These are phyloP conservation scores for Colletotrichum sansevieriae DNA, from an alignment of 2,329 filamentous ascomycete genomes.

Conservation along the genomic window DNA sequence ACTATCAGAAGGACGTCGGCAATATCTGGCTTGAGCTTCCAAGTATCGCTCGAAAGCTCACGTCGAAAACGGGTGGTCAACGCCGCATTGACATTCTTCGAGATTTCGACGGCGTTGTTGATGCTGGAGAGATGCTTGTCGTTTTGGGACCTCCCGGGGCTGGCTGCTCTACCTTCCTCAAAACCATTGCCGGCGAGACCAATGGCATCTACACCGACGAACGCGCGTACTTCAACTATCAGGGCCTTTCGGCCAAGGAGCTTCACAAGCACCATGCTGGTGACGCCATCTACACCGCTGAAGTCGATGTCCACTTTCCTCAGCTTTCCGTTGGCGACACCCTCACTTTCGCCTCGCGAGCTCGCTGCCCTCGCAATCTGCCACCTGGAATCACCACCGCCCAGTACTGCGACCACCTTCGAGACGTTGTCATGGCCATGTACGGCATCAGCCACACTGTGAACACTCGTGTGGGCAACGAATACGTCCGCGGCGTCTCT, in stretches of 20 bases:
- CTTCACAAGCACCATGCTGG: conserved; percentile 55
- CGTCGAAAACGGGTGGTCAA: conserved; percentile 46
- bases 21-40: conserved; percentile 51
- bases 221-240: conserved; percentile 39
- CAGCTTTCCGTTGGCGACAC: conserved; percentile 72
- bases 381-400: conserved; percentile 57
- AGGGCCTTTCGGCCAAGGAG: conserved; percentile 36
- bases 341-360: conserved; percentile 69
- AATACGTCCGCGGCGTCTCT: conserved; percentile 66
- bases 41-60: conserved; percentile 50
- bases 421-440: conserved; percentile 67
- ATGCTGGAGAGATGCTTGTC: conserved; percentile 68
- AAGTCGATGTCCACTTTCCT: conserved; percentile 74
- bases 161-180: conserved; percentile 77
- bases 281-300: conserved; percentile 76
- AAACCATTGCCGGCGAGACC: conserved; percentile 73
- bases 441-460: conserved; percentile 67
- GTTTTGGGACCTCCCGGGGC: conserved; percentile 67
- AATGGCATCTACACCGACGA: conserved; percentile 65
- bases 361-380: conserved; percentile 62
- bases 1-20: conserved; percentile 59
- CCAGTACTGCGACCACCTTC: conserved; percentile 60
- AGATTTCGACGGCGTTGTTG: conserved; percentile 64
- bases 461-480: conserved; percentile 68
- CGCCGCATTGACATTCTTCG: conserved; percentile 62